A percentile compares a stretch with the other conserved stretches of the same genome.
Conservation (phyloP, 2,329 filamentous ascomycete genomes). For the Dothiorella sarmentorum region DNA sequence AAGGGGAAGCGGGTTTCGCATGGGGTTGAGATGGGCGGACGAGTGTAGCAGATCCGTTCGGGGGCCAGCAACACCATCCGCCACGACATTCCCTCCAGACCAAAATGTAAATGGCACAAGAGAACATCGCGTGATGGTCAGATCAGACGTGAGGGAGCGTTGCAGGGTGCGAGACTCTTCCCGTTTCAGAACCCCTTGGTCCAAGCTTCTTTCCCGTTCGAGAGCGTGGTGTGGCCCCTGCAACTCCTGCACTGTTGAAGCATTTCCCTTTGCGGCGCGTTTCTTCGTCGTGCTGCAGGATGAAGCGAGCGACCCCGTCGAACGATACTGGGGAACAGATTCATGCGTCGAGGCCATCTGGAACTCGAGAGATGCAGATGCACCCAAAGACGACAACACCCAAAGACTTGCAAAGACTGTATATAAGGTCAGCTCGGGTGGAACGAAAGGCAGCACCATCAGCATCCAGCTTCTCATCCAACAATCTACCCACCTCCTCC, state of each 20-base stretch:
- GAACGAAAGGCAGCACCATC: not conserved
- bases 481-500: not conserved
- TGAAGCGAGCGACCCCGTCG: not conserved
- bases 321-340: not conserved
- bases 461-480: not conserved
- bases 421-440: not conserved
- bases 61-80: not conserved
- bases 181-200: slow-evolving; percentile 3
- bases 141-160: slow-evolving; percentile 1
- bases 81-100: not conserved
- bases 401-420: not conserved
- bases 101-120: not conserved
- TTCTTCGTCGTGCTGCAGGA: not conserved
- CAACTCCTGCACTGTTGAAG: not conserved
- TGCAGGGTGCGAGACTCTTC: not conserved
- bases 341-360: slow-evolving; percentile 19
- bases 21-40: not conserved
- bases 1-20: not conserved
- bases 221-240: not conserved
- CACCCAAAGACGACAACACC: not conserved
- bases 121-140: slow-evolving; percentile 14
- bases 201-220: slow-evolving; percentile 6
- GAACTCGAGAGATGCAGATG: slow-evolving; percentile 19
- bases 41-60: not conserved
- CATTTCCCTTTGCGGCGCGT: not conserved